Base-by-base conservation (phyloP, 805 yeast species). In the Sugiyamaella valdiviana region DNA sequence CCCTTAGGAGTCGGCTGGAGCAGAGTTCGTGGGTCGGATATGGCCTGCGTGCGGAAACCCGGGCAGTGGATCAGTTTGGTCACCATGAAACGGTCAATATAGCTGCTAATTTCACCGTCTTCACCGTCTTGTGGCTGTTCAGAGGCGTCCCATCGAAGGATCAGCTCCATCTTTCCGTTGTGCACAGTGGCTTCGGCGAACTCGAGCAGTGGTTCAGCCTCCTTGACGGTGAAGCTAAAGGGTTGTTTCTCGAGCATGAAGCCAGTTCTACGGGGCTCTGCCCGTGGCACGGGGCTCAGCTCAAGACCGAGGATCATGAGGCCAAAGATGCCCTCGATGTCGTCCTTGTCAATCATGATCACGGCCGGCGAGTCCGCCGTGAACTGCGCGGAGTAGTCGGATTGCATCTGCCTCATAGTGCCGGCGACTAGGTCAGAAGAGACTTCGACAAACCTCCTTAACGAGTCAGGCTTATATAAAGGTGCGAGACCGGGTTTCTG, bases 1-100 rank as follows among this genome's bases (percentile, higher is more conserved):
- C 97, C 98, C 60, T 91, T 91, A 0, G 97, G 89, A 0, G 96
- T 87, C 3, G 96, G 95, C 61, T 91, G 97, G 23, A 87, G 60
- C 2, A 70, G 51, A 0, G 71, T 67, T 3, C 65, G 68, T 0
- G 59, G 65, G 44, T 74, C 74, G 5, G 81, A 72, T 38, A 62
- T 66, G 12, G 61, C 54, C 39, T 84, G 62, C 0, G 95, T 87
- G 57, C 91, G 69, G 53, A 84, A 89, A 2, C 78, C 76, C 0
- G 95, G 95, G 12, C 78, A 76, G 61, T 88, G 95, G 7, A 88
- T 55, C 1, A 87, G 64, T 53, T 49, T 50, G 2, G 60, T 52
- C 7, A 21, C 24, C 48, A 58, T 36, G 36, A 58, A 56, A 23
- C 44, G 41, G 9, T 32, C 32, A 15, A 57, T 39, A 21, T 53